Evolutionary conservation across 108 stramenopile species (phyloP).

Genomic region (Nitzschia sp.): DNA sequence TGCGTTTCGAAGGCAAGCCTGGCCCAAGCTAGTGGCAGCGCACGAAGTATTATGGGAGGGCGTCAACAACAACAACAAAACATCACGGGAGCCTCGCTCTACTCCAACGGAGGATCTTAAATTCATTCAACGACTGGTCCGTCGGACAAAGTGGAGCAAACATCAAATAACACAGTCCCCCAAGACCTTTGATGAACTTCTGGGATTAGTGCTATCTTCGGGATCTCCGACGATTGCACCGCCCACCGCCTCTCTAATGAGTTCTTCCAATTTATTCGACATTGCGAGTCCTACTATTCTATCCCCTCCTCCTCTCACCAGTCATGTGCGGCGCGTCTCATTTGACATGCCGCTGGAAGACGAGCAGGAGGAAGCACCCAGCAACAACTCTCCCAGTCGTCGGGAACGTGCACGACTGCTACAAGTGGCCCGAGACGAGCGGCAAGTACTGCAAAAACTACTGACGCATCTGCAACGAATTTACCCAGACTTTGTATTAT

Average conservation of each 20-base stretch:
- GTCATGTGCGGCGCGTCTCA: not conserved
- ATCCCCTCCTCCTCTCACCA: not conserved
- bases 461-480: not conserved
- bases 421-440: not conserved
- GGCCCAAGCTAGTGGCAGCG: conserved; percentile 16
- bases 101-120: not conserved
- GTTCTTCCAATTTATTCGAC: not conserved
- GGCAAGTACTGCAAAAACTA: not conserved
- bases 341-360: not conserved
- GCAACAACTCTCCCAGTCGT: not conserved
- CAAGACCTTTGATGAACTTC: conserved; percentile 12
- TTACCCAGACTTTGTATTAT: not conserved
- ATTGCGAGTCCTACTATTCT: not conserved
- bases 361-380: not conserved
- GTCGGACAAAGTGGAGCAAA: not conserved
- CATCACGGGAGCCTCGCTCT: not conserved
- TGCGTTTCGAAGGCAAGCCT: not conserved
- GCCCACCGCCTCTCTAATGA: not conserved
- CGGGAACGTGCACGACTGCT: not conserved
- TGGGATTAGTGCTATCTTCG: not conserved
- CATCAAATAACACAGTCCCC: conserved; percentile 1
- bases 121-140: not conserved
- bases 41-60: conserved; percentile 6
- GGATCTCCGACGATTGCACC: not conserved
- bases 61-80: not conserved